A percentile compares a stretch with the other conserved stretches of the same genome.
These are phyloP conservation scores for Rusavskia elegans DNA, from an alignment of 495 filamentous ascomycete species.

Conservation along the genomic window DNA sequence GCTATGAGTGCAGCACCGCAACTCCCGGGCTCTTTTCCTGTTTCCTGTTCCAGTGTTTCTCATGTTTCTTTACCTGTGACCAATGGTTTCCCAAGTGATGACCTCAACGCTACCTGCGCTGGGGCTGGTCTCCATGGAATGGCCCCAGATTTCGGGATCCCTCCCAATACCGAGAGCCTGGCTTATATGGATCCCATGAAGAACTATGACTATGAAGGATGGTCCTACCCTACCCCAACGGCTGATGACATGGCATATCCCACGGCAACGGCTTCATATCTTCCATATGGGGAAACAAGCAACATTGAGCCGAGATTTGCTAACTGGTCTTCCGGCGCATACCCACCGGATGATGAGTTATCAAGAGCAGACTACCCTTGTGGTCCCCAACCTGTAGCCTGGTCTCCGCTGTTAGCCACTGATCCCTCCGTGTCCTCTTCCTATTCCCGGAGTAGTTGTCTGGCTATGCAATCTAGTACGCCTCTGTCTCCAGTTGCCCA, in stretches of 20 bases:
- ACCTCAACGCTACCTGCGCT: not conserved
- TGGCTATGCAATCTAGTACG: constrained; percentile 4
- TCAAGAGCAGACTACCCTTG: not conserved
- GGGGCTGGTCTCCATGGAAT: not conserved
- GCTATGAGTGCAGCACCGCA: not conserved
- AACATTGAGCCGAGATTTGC: not conserved
- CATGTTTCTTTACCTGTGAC: constrained; percentile 6
- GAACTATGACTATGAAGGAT: not conserved
- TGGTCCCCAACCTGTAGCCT: constrained; percentile 4
- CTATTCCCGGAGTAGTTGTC: constrained; percentile 7
- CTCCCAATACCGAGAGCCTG: not conserved
- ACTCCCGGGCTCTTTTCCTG: constrained; percentile 4
- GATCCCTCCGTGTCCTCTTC: constrained; percentile 8
- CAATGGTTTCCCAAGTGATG: constrained; percentile 3
- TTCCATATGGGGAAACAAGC: not conserved
- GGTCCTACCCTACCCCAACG: constrained; percentile 1
- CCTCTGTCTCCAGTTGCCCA: constrained; percentile 8
- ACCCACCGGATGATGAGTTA: not conserved
- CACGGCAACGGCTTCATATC: not conserved
- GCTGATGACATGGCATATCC: constrained; percentile 3
- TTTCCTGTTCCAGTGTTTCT: constrained; percentile 6
- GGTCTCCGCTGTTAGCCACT: constrained; percentile 5
- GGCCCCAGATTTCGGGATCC: not conserved
- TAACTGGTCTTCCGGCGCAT: not conserved
- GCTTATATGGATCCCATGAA: not conserved